Conservation (phyloP, 2,329 filamentous ascomycete genomes). For the Fusarium pseudocircinatum region DNA sequence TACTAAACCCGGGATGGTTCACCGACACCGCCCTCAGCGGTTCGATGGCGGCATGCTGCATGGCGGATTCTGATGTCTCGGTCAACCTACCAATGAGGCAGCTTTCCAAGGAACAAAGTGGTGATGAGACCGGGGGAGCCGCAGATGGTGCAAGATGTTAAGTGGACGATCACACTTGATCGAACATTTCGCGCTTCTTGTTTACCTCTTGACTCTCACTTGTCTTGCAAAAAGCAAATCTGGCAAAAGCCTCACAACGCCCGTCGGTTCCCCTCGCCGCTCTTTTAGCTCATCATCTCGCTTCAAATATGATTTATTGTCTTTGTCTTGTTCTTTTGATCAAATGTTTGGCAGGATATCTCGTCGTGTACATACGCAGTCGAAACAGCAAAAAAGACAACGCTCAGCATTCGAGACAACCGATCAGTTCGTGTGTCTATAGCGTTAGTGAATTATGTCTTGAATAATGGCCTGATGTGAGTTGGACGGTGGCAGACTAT, state of each 20-base stretch:
- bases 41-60: slow-evolving; percentile 44
- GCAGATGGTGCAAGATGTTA: slow-evolving; percentile 43
- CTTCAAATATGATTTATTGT: neutral
- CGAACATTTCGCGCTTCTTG: slow-evolving; percentile 42
- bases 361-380: neutral
- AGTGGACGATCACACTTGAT: slow-evolving; percentile 43
- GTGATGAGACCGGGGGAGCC: slow-evolving; percentile 45
- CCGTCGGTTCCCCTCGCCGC: slow-evolving; percentile 8
- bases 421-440: slow-evolving; percentile 5
- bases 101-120: slow-evolving; percentile 40
- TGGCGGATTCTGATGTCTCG: slow-evolving; percentile 37
- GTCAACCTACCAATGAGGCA: slow-evolving; percentile 39
- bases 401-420: neutral
- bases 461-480: slow-evolving; percentile 40
- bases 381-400: neutral
- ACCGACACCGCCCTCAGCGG: slow-evolving; percentile 45
- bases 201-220: slow-evolving; percentile 21
- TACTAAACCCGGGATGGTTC: slow-evolving; percentile 42
- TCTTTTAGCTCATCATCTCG: neutral
- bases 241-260: slow-evolving; percentile 18
- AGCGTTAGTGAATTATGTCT: slow-evolving; percentile 7
- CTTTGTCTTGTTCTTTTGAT: neutral
- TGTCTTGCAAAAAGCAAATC: slow-evolving; percentile 36
- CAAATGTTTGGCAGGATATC: neutral
- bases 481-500: slow-evolving; percentile 30